Base-by-base conservation (phyloP, 306 rosid species). In the Cucurbita maxima region DNA sequence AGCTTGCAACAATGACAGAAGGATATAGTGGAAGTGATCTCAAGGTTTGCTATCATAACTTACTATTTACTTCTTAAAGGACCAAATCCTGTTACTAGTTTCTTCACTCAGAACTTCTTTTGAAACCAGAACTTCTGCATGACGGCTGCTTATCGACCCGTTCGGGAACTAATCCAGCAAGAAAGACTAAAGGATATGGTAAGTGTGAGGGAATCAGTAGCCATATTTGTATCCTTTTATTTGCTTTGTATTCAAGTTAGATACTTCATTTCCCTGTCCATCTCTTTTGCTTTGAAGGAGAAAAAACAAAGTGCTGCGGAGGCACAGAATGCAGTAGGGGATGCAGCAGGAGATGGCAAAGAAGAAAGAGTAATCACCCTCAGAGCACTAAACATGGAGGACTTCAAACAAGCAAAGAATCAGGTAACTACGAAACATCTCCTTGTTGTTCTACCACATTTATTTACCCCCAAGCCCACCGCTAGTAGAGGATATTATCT, bases 11-110 rank as follows among this genome's bases (percentile, higher is more conserved):
- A 58, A 79, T 91, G 85, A 91, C 96, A 25, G 99, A 91, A 82
- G 99, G 97, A 75, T 94, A 83, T 67, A 86, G 88, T 58, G 99
- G 99, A 82, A 94, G 99, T 77, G 99, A 94, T 85, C 85, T 94
- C 2, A 91, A 88, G 99, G 99, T 91, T 76, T 54, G 72, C 12
- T 80, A 64, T 48, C 53, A 60, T 43, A 75, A 38, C 50, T 73
- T n/a, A 16, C 55, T 1, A n/a, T 67, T 75, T 10, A 10, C 19
- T 50, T 75, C 44, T 51, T 16, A 30, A 30, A 76, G 30, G 40
- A 77, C 51, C 48, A 16, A 30, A 71, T 79, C 54, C 50, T 18
- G 59, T 38, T 58, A 18, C 67, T 25, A 15, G 45, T 53, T 40
- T 70, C 25, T 52, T 34, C 41, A 78, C 67, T 20, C 58, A n/a